Conservation (phyloP, 2,329 filamentous ascomycete genomes). For the Botryotinia convoluta region DNA sequence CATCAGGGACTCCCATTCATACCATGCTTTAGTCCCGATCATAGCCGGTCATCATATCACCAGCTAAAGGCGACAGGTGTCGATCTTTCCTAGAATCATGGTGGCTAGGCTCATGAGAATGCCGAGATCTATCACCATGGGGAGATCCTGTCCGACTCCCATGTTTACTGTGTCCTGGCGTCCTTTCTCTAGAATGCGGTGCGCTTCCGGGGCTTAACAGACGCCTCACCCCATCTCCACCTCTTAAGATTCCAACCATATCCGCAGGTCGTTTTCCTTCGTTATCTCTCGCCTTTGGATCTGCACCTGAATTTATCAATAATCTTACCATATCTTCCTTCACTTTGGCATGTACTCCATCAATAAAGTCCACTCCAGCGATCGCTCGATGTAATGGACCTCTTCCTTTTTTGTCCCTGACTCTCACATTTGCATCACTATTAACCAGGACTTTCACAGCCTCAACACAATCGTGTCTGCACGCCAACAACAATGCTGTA, state of each 20-base stretch:
- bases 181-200: neutral
- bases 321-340: constrained; percentile 26
- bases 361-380: constrained; percentile 24
- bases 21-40: neutral
- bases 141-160: constrained; percentile 6
- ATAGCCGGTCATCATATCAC: neutral
- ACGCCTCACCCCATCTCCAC: constrained; percentile 24
- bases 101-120: neutral
- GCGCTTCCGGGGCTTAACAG: constrained; percentile 19
- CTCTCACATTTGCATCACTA: constrained; percentile 22
- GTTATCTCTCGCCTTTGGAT: constrained; percentile 23
- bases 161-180: neutral
- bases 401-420: constrained; percentile 25
- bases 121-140: neutral
- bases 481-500: constrained; percentile 25
- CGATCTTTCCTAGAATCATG: neutral
- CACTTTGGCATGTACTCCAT: constrained; percentile 13
- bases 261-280: constrained; percentile 25
- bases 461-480: constrained; percentile 24
- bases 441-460: constrained; percentile 22
- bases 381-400: constrained; percentile 27
- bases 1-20: too few relatives aligned
- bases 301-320: constrained; percentile 26
- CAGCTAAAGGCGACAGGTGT: neutral
- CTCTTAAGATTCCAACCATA: constrained; percentile 21